Base-by-base conservation (phyloP, 495 filamentous ascomycete genomes). In the Penicillium fimorum region DNA sequence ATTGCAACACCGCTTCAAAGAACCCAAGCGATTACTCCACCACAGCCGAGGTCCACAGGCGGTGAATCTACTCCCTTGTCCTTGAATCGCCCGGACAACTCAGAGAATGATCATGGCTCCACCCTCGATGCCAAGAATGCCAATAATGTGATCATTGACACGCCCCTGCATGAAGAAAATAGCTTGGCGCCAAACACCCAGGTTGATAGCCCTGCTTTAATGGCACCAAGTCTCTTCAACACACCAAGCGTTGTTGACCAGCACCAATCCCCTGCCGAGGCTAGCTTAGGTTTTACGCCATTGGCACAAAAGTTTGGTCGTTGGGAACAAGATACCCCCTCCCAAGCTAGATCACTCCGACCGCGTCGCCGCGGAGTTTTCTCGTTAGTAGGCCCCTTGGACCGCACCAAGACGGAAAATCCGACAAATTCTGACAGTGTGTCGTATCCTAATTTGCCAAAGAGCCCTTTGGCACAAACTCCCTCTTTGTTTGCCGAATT, bases 301-400 rank as follows among this genome's bases (percentile, higher is more conserved):
- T 67, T 90, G 17, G 82, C 84, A 20, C 66, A 76, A 8, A 80
- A 86, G 55, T 67, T 90, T 7, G 79, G 71, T 53, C 69, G 75
- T 5, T 89, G 88, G 86, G 76, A 78, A 53, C 76, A 84, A 43
- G 75, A 62, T 38, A 80, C 76, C 35, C 74, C 81, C 3, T 67
- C 71, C 6, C 79, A 85, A 61, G 63, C 60, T 13, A 68, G 69
- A 55, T 69, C 61, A 43, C 54, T 29, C 55, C 76, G 67, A 22
- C 64, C 68, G 4, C 66, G 62, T 50, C 73, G 65, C 3, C 64
- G 64, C 47, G 77, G 70, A 40, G 70, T 80, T 27, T 82, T 79
- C 62, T 83, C 79, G 15, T 68, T 77, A 33, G 71, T 63, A n/a
- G 73, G 71, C 15, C 63, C 63, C 17, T 33, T 66, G 47, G 66